phyloP scores from a whole-genome alignment of 2,329 filamentous ascomycete genomes.

The Aureobasidium lini region DNA sequence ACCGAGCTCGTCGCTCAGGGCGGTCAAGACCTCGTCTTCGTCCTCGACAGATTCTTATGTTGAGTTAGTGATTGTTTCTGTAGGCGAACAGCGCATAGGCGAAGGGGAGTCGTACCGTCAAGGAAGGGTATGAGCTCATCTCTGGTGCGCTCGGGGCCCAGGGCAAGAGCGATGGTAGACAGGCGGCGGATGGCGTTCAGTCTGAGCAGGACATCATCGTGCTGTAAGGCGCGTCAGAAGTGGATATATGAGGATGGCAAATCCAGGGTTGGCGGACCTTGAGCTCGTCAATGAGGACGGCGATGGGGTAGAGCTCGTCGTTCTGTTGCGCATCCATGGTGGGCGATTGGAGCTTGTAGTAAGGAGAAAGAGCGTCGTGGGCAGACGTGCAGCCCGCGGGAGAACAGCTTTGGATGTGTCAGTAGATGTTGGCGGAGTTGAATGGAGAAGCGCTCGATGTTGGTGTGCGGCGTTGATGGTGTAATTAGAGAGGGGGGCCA shows the following conservation, averaged over 20 bases:
- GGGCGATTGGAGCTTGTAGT: neutral
- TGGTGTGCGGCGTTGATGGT: constrained; percentile 15
- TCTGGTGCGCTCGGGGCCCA: constrained; percentile 91
- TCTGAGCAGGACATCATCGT: constrained; percentile 95
- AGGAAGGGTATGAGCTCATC: constrained; percentile 98
- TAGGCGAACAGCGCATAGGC: neutral
- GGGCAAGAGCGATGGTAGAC: constrained; percentile 92
- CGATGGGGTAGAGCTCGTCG: constrained; percentile 99
- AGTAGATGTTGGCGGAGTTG: neutral
- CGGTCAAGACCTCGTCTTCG: constrained; percentile 95
- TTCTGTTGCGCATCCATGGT: constrained; percentile 87
- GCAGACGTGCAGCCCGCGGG: constrained; percentile 4
- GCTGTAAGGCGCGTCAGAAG: constrained; percentile 45
- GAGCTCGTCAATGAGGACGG: constrained; percentile 97
- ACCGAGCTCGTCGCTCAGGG: constrained; percentile 92
- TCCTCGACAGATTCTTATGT: constrained; percentile 90
- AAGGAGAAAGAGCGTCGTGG: constrained; percentile 15
- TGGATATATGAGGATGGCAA: neutral
- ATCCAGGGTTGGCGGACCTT: constrained; percentile 58
- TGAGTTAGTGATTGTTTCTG: constrained; percentile 24
- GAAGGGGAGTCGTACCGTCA: constrained; percentile 64
- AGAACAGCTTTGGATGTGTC: neutral
- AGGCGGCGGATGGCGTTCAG: constrained; percentile 98
- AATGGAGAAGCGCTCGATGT: neutral
- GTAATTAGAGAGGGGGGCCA: constrained; percentile 11